phyloP scores from a whole-genome alignment of 345 rosid species.

The Ceriops zippeliana region DNA sequence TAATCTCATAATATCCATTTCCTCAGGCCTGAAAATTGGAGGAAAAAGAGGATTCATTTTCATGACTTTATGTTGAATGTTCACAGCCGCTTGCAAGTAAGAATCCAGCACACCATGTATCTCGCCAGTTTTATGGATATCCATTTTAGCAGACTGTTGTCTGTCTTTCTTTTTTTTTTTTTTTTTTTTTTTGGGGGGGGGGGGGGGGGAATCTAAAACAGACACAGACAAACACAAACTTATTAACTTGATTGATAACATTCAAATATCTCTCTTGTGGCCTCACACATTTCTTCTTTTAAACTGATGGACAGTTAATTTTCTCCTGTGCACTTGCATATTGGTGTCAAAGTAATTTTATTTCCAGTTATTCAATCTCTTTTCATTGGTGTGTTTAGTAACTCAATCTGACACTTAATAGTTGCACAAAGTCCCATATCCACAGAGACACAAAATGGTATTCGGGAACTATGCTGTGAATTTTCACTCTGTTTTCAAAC shows the following conservation, averaged over 20 bases:
- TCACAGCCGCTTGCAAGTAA: constrained; percentile 90
- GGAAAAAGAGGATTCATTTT: constrained; percentile 94
- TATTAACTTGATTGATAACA: background rate
- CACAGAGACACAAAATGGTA: too few relatives aligned
- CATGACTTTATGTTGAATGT: constrained; percentile 97
- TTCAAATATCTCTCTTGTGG: too few relatives aligned
- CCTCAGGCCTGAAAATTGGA: constrained; percentile 84
- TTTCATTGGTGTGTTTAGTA: background rate
- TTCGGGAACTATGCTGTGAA: background rate
- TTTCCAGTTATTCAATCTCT: background rate
- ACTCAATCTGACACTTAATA: too few relatives aligned
- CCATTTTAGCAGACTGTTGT: background rate
- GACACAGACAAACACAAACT: too few relatives aligned
- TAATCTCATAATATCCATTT: constrained; percentile 10
- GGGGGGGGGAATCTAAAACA: background rate
- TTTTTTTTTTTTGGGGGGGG: background rate
- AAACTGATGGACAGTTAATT: background rate
- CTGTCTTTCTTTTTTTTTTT: background rate
- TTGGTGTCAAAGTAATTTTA: background rate
- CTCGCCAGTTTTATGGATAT: background rate
- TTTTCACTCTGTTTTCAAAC: background rate
- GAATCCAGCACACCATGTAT: constrained; percentile 14
- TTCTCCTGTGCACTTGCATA: background rate
- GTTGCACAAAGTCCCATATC: too few relatives aligned
- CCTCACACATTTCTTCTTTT: too few relatives aligned